phyloP scores from a whole-genome alignment of 768 basidiomycete genomes.

The Termitomyces sp. region DNA sequence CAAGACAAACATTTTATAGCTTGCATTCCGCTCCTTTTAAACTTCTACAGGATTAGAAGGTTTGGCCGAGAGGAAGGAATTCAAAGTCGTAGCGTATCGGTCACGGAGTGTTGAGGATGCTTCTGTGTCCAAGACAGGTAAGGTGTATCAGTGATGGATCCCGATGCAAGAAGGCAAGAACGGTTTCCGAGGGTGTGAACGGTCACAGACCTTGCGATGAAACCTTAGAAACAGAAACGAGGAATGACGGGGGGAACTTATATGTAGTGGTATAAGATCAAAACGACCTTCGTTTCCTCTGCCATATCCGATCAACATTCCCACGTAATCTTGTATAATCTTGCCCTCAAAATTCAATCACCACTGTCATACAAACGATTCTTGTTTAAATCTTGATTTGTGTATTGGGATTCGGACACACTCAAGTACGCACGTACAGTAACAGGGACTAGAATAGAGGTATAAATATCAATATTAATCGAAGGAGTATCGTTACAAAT shows the following conservation, averaged over 20 bases:
- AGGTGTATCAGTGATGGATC: constrained; percentile 5
- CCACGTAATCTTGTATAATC: constrained; percentile 18
- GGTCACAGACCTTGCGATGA: constrained; percentile 11
- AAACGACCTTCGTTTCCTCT: constrained; percentile 11
- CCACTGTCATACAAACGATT: constrained; percentile 7
- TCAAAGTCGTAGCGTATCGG: constrained; percentile 19
- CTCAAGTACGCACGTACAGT: constrained; percentile 11
- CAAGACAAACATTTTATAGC: constrained; percentile 77
- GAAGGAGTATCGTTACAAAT: constrained; percentile 1
- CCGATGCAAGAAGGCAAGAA: background rate
- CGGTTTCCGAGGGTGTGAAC: constrained; percentile 4
- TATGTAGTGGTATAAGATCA: constrained; percentile 20
- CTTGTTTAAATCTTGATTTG: background rate
- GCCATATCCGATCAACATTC: constrained; percentile 20
- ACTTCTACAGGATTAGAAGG: constrained; percentile 15
- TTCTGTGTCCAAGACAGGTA: constrained; percentile 12
- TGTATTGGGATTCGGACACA: constrained; percentile 4
- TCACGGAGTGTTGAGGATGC: constrained; percentile 11
- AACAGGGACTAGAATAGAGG: constrained; percentile 4
- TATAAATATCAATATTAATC: constrained; percentile 13
- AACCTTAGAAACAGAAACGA: constrained; percentile 13
- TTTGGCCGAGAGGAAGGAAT: constrained; percentile 13
- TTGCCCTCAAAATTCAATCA: constrained; percentile 8
- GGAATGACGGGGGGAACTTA: constrained; percentile 14
- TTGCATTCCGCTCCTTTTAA: constrained; percentile 56